A percentile compares a stretch with the other conserved stretches of the same genome.
These are phyloP conservation scores for Durotheca rogersii DNA, from an alignment of 495 filamentous ascomycete genomes.

Conservation along the genomic window DNA sequence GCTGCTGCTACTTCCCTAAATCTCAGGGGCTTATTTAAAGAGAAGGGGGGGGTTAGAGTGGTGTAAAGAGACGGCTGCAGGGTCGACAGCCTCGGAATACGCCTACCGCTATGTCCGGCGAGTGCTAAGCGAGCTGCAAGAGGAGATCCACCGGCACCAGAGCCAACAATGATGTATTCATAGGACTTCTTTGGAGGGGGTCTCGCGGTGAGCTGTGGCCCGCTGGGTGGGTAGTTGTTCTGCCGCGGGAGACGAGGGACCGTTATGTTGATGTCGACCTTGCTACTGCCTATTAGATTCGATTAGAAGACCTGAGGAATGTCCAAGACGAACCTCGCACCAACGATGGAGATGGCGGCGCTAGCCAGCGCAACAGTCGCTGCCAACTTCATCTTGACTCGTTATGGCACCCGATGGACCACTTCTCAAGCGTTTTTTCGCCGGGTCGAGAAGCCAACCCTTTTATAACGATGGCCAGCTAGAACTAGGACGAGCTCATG, in stretches of 20 bases:
- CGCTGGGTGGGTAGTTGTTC: slow-evolving; percentile 20
- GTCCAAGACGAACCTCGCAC: slow-evolving; percentile 3
- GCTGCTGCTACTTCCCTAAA: background rate
- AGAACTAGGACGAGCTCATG: background rate
- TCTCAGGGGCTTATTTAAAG: background rate
- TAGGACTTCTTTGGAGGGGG: slow-evolving; percentile 38
- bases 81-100: background rate
- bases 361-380: slow-evolving; percentile 6
- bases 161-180: slow-evolving; percentile 67
- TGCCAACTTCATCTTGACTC: slow-evolving; percentile 13
- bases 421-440: background rate
- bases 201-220: slow-evolving; percentile 12
- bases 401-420: background rate
- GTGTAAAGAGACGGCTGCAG: too few relatives aligned
- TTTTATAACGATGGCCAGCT: background rate
- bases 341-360: background rate
- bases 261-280: slow-evolving; percentile 15
- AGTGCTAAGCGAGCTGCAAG: slow-evolving; percentile 60
- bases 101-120: slow-evolving; percentile 50
- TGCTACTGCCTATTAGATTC: slow-evolving; percentile 3
- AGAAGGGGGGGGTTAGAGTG: too few relatives aligned
- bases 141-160: slow-evolving; percentile 62
- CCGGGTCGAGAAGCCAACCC: background rate
- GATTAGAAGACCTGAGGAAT: background rate
- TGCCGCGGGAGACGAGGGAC: slow-evolving; percentile 12